Base-by-base conservation (phyloP, 257 asterid genomes). In the Ilex asprella region DNA sequence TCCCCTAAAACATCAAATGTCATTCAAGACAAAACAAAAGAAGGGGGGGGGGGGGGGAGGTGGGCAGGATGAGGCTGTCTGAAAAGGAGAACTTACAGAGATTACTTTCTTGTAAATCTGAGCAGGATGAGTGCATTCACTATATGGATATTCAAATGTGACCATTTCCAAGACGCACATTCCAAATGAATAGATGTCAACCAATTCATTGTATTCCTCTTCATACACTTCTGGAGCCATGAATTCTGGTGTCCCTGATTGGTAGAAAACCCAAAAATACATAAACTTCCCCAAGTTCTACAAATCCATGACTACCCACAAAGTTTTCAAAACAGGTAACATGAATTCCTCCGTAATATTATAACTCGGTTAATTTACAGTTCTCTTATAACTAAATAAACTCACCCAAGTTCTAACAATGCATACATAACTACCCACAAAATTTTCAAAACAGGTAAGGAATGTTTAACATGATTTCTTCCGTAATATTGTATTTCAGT, bases 141-240 rank as follows among this genome's bases (percentile, higher is more conserved):
- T 76, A 53, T 76, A 80, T 12, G 85, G 85, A 68, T 80, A 80
- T 50, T 80, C 85, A 49, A 80, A 76, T 30, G 85, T 80, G 51
- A 76, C 80, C 82, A 80, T 80, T 58, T 80, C 85, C 69, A 80
- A 74, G 30, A 80, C 58, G 62, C 85, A 80, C 85, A 80, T 80
- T 32, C 85, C 85, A 63, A 80, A 80, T 12, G 85, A 78, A 66
- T 80, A 80, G 57, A 80, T 74, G 64, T 80, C 85, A 56, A 80
- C 85, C 58, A 80, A 64, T 68, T 80, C 85, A 63, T 80, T 80
- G 60, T 80, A 80, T 66, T 80, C 85, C 73, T 80, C 85, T n/a
- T 69, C 82, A 39, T 80, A 80, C 10, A 80, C 82, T 77, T 80
- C 85, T 30, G 85, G 85, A 50, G 85, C 85, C 85, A 80, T 80